Percentiles rank a stretch among this genome's conserved stretches.
These are phyloP conservation scores for Vaccinium vitisidaea DNA, from an alignment of 148 eudicot species.

Conservation along the genomic window DNA sequence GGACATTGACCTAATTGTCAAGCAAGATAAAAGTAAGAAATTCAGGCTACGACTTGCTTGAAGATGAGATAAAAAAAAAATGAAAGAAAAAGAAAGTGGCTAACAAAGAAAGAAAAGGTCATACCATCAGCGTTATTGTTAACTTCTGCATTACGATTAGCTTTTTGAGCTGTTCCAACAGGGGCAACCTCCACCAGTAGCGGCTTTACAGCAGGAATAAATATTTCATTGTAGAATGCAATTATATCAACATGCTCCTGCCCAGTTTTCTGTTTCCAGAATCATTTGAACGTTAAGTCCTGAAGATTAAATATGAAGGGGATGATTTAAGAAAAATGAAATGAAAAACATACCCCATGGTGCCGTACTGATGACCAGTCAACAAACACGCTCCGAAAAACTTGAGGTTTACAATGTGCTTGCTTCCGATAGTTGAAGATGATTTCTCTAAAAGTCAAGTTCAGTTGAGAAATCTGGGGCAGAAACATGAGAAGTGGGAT, in stretches of 20 bases:
- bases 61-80: neutral
- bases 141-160: conserved; percentile 43
- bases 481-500: conserved; percentile 13
- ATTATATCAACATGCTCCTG: conserved; percentile 93
- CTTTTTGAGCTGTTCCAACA: conserved; percentile 37
- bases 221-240: conserved; percentile 87
- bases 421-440: conserved; percentile 83
- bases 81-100: neutral
- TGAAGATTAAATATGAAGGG: neutral
- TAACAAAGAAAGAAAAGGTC: conserved; percentile 13
- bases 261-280: conserved; percentile 61
- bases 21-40: conserved; percentile 10
- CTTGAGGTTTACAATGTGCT: conserved; percentile 87
- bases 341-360: conserved; percentile 52
- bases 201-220: conserved; percentile 84
- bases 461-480: conserved; percentile 75
- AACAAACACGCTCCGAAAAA: conserved; percentile 85
- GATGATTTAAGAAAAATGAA: neutral
- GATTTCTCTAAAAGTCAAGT: conserved; percentile 78
- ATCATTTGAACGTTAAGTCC: conserved; percentile 17
- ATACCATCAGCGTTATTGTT: conserved; percentile 52
- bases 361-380: conserved; percentile 73
- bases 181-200: conserved; percentile 80
- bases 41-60: neutral
- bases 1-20: conserved; percentile 64